Evolutionary conservation across 306 rosid genomes (phyloP).

Genomic region (Vicia sativa): DNA sequence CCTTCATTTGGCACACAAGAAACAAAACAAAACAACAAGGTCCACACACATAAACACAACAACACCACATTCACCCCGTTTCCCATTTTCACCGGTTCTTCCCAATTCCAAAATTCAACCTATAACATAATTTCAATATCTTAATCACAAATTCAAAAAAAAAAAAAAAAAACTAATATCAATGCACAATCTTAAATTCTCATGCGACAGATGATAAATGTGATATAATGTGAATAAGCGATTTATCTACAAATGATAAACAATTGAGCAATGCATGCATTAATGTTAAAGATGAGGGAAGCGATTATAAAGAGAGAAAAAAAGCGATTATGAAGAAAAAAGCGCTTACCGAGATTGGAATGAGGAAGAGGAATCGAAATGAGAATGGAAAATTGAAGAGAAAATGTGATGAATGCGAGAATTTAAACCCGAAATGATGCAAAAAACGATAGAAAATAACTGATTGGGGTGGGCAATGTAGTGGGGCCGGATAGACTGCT

Average conservation of each 20-base stretch:
- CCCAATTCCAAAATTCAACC: slow-evolving; percentile 23
- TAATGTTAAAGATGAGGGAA: too few relatives aligned
- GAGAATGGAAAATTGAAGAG: slow-evolving; percentile 27
- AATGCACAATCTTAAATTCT: not conserved
- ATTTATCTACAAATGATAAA: slow-evolving; percentile 6
- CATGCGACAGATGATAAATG: too few relatives aligned
- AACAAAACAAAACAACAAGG: slow-evolving; percentile 53
- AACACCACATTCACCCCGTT: slow-evolving; percentile 40
- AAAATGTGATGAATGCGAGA: not conserved
- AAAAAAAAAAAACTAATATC: not conserved
- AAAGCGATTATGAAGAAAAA: not conserved
- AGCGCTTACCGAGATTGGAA: slow-evolving; percentile 18
- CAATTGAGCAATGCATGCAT: slow-evolving; percentile 10
- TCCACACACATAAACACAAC: slow-evolving; percentile 53
- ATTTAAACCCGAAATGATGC: slow-evolving; percentile 30
- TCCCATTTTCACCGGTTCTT: slow-evolving; percentile 61
- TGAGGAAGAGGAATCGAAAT: not conserved
- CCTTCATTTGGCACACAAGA: slow-evolving; percentile 54
- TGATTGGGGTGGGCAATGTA: slow-evolving; percentile 21
- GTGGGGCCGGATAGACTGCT: slow-evolving; percentile 43
- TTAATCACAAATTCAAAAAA: not conserved
- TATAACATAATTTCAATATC: not conserved
- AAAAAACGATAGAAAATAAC: not conserved
- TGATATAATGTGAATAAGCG: not conserved
- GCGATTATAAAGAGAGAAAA: not conserved